A percentile compares a stretch with the other conserved stretches of the same genome.
phyloP scores from a whole-genome alignment of 805 yeast genomes.

The Clavispora fructus region DNA sequence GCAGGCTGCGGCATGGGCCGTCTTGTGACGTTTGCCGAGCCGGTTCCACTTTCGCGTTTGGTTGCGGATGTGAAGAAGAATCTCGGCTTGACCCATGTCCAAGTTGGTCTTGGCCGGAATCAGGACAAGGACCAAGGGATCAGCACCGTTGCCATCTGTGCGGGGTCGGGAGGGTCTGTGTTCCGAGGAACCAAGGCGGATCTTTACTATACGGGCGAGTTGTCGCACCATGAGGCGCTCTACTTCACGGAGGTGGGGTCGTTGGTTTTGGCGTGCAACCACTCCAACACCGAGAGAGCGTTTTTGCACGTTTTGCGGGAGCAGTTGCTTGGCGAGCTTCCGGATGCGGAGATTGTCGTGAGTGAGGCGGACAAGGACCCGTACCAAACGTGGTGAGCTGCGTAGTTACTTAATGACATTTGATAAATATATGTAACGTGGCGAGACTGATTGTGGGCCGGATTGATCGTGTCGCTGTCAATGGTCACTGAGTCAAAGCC shows the following conservation, averaged over 20 bases:
- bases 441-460: no score
- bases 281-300: constrained; percentile 90
- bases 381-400: constrained; percentile 18
- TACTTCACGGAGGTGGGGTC: constrained; percentile 65
- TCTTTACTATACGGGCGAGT: constrained; percentile 82
- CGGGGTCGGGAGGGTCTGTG: constrained; percentile 89
- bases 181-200: constrained; percentile 62
- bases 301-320: constrained; percentile 52
- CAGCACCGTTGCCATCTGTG: constrained; percentile 74
- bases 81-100: constrained; percentile 52
- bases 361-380: constrained; percentile 67
- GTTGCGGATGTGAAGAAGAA: constrained; percentile 49
- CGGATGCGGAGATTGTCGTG: constrained; percentile 39
- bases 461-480: no score
- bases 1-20: constrained; percentile 81
- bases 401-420: no score
- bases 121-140: constrained; percentile 31
- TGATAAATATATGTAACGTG: no score
- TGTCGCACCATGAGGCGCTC: constrained; percentile 89
- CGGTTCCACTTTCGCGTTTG: constrained; percentile 40
- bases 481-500: no score
- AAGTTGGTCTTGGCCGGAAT: constrained; percentile 45
- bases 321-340: constrained; percentile 44
- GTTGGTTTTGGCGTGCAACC: constrained; percentile 75
- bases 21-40: constrained; percentile 43